Evolutionary conservation across 2,329 filamentous ascomycete species (phyloP).

Genomic region (Fusarium goolgardi): DNA sequence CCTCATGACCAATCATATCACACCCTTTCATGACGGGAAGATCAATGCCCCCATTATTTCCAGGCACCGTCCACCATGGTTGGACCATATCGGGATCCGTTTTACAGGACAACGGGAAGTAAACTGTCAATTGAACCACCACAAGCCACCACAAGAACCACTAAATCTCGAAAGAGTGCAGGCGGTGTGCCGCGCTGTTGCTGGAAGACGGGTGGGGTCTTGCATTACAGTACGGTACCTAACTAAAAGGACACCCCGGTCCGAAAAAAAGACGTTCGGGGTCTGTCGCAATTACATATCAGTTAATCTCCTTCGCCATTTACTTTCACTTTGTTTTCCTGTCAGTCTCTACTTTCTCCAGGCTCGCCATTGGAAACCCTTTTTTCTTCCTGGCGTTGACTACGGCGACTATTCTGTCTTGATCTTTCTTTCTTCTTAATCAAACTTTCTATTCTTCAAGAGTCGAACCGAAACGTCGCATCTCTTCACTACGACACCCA

Average conservation of each 20-base stretch:
- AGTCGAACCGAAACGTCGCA: constrained; percentile 11
- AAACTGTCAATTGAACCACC: constrained; percentile 18
- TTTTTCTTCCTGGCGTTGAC: constrained; percentile 22
- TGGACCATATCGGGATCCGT: constrained; percentile 15
- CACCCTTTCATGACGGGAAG: not conserved
- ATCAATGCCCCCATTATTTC: constrained; percentile 13
- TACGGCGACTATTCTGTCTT: constrained; percentile 10
- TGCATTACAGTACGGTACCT: not conserved
- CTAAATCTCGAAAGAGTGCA: constrained; percentile 29
- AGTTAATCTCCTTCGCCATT: constrained; percentile 49
- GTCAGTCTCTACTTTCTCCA: constrained; percentile 26
- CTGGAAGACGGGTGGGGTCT: constrained; percentile 33
- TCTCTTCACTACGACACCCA: constrained; percentile 17
- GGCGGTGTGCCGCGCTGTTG: constrained; percentile 33
- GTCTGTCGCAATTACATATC: constrained; percentile 48
- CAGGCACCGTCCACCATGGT: constrained; percentile 31
- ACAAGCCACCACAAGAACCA: constrained; percentile 5
- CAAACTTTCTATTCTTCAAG: not conserved
- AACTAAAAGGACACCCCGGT: constrained; percentile 35
- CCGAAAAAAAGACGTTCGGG: constrained; percentile 43
- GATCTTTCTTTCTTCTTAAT: not conserved
- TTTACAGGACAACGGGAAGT: constrained; percentile 19
- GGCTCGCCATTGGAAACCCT: constrained; percentile 36
- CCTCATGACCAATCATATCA: constrained; percentile 27
- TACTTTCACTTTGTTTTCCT: constrained; percentile 33